Evolutionary conservation across 1,284 basidiomycete genomes (phyloP).

Genomic region (Rhodotorula sp.): DNA sequence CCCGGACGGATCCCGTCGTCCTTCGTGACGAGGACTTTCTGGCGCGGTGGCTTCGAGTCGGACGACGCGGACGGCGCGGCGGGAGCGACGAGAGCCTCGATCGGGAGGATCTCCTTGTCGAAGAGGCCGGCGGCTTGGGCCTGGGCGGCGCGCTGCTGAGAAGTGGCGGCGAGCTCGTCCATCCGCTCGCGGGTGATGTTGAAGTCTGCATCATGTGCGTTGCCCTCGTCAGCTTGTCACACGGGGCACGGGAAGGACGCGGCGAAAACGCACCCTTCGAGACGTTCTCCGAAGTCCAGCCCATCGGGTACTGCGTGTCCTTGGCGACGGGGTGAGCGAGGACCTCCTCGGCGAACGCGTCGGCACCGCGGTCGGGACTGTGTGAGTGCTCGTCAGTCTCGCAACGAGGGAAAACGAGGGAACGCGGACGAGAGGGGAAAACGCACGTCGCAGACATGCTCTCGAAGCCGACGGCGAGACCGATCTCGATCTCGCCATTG

Average conservation of each 20-base stretch:
- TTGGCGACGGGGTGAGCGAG: slow-evolving; percentile 55
- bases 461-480: slow-evolving; percentile 78
- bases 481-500: slow-evolving; percentile 76
- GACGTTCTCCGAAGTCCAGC: slow-evolving; percentile 66
- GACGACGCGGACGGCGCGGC: slow-evolving; percentile 11
- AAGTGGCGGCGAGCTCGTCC: slow-evolving; percentile 76
- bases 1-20: slow-evolving; percentile 81
- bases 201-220: slow-evolving; percentile 60
- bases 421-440: background rate
- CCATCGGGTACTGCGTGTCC: slow-evolving; percentile 71
- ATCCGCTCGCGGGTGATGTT: slow-evolving; percentile 76
- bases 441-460: slow-evolving; percentile 59
- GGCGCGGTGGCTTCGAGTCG: slow-evolving; percentile 49
- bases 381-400: background rate
- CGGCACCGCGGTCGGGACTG: slow-evolving; percentile 53
- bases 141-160: slow-evolving; percentile 71
- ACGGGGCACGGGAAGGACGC: slow-evolving; percentile 51
- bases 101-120: slow-evolving; percentile 73
- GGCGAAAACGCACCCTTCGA: slow-evolving; percentile 40
- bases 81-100: slow-evolving; percentile 49
- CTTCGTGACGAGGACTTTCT: slow-evolving; percentile 60
- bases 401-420: no score
- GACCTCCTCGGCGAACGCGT: slow-evolving; percentile 61
- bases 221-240: slow-evolving; percentile 40
- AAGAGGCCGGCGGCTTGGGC: slow-evolving; percentile 65